Evolutionary conservation across 2,329 filamentous ascomycete genomes (phyloP), one percentile per base, ranked within the genome.

Genomic region (Penicillium brevicompactum): DNA sequence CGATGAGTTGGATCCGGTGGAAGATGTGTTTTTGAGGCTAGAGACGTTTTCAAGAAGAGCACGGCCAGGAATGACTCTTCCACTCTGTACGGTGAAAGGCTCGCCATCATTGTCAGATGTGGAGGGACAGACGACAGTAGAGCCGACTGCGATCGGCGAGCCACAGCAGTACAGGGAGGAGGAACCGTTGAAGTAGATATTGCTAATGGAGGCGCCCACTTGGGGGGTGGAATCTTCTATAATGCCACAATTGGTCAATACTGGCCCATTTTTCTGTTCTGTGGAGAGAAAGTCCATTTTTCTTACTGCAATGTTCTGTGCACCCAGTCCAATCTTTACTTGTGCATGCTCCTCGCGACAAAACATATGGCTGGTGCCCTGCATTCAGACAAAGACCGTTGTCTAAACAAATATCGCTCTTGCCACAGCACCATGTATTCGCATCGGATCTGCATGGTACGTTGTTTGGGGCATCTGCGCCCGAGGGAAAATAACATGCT

Each of bases 281-380:
- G 38, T 41, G 38, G 38, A 21, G n/a, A 21, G 38, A 9, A 41
- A 21, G 9, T 5, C 5, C 10, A 21, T 21, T 6, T n/a, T 14
- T 16, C 45, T 38, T 47, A 47, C 32, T 47, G 45, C 45, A 47
- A n/a, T 47, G 45, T 3, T 38, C 13, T 38, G 45, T 47, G 18
- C 31, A 47, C 24, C 45, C 45, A 38, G 2, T n/a, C 45, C 45
- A 47, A 37, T 21, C 32, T 47, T 47, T 38, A 9, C 31, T 47
- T 47, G 45, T 47, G 45, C 45, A 47, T 47, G 45, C 18, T 24
- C 45, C 45, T 8, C 45, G 45, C 18, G 45, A 47, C 22, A 47
- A 16, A 8, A 47, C 13, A 38, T 47, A 47, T n/a, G 45, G 45
- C 37, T 47, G 45, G 14, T 47, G 45, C 24, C 45, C 45, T 10